Base-by-base conservation (phyloP, 345 rosid species). In the Garcia nutans region DNA sequence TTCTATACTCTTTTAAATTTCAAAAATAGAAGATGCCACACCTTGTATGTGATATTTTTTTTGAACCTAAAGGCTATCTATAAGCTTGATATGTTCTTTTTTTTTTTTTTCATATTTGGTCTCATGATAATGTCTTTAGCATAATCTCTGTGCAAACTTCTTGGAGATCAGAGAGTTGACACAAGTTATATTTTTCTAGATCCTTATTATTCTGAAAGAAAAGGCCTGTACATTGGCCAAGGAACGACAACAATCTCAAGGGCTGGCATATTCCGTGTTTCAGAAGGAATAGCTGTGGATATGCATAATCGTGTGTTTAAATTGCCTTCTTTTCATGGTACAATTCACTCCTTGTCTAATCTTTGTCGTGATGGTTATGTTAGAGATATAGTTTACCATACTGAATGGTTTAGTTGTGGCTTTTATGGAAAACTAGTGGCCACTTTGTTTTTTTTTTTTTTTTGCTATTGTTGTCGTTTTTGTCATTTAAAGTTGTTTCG, bases 171-270 rank as follows among this genome's bases (percentile, higher is more conserved):
- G 26, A 56, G 37, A 57, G 74, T 76, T 84, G 83, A 79, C 80
- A 76, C 61, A 68, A 74, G 58, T 72, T 74, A 19, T 78, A 45
- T 64, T 80, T 68, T 80, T 85, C 81, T 85, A 96, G 98, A 93
- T 90, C 96, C 96, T 58, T 86, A 80, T 85, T 84, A 90, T 74
- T 75, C 68, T 75, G 93, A 93, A 82, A 89, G 97, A 81, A 80
- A 84, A 76, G 93, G 94, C 78, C 84, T 96, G 66, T 96, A 92
- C 83, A 89, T 96, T 79, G 98, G 98, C 75, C 94, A 88, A 91
- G 99, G 99, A 79, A 89, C 77, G 73, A 45, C 95, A 73, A 88
- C 84, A 90, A 84, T 96, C 88, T 93, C 99, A 67, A 92, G 98
- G 78, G 92, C 98, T 81, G 95, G 99, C 77, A 86, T 92, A 82